Base-by-base conservation (phyloP, 345 rosid species). In the Arabis alpina region DNA sequence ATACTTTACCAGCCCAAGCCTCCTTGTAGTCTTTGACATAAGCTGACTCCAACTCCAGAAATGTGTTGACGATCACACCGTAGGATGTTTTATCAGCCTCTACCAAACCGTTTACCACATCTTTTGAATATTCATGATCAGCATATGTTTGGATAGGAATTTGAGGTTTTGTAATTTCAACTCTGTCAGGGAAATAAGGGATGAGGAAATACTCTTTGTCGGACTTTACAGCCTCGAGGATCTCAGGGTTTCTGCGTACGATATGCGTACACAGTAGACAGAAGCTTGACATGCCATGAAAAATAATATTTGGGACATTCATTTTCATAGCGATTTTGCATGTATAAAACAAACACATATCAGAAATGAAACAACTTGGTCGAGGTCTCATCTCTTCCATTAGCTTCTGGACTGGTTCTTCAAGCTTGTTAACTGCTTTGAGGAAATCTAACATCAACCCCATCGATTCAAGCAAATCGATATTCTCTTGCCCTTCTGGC, bases 341-440 rank as follows among this genome's bases (percentile, higher is more conserved):
- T 13, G 86, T 83, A 68, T 77, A 86, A 11, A 78, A 55, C 54
- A 84, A 28, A 23, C 73, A 73, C 37, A 64, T 45, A 49, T 86
- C 93, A 4, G 84, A 81, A 1, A 87, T 78, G 3, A 87, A n/a
- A 45, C 96, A 87, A 54, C 50, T 74, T 11, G 89, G 85, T 54
- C 7, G 42, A 2, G 82, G 81, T 8, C 6, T 52, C 55, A 80
- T 52, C 80, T 72, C 79, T 30, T 72, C 63, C 2, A 84, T 51
- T 24, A 76, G 67, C 57, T 68, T 69, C 54, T 68, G 64, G 1
- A 76, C 71, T 2, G 73, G 84, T 0, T 64, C 54, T 68, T 61
- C 61, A 6, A 75, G 11, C 63, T 36, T 65, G 19, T 16, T 73
- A 27, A 59, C 49, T 6, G 73, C 74, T 15, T 45, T 43, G 25